Conservation (phyloP, 257 asterid genomes). For the Thymus quinquecostatus region DNA sequence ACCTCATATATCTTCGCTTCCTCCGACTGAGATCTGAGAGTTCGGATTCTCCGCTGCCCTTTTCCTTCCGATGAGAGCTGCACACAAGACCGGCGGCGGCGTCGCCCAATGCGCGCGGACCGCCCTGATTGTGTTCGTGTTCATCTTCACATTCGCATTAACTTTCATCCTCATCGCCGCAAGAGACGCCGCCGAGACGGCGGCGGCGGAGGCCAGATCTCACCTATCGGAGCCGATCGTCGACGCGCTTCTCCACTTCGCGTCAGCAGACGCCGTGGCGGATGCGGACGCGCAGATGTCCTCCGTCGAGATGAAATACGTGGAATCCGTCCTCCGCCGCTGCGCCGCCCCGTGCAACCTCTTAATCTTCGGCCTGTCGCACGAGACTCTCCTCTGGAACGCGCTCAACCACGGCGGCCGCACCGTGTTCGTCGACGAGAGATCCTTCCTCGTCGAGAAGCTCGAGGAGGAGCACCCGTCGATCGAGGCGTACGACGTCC, state of each 20-base stretch:
- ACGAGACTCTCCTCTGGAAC: conserved; percentile 79
- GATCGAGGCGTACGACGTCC: conserved; percentile 81
- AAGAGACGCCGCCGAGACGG: conserved; percentile 31
- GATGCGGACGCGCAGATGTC: conserved; percentile 50
- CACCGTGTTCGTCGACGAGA: conserved; percentile 75
- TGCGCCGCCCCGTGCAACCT: conserved; percentile 68
- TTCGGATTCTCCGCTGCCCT: conserved; percentile 47
- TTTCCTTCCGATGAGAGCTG: not conserved
- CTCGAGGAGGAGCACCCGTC: conserved; percentile 56
- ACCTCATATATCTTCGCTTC: not conserved
- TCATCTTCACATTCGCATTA: conserved; percentile 45
- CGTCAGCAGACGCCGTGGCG: conserved; percentile 41
- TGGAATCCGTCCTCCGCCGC: conserved; percentile 60
- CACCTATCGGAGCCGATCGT: conserved; percentile 44
- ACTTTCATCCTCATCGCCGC: conserved; percentile 41
- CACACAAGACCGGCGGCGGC: conserved; percentile 42
- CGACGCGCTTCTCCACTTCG: conserved; percentile 75
- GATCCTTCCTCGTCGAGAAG: conserved; percentile 45
- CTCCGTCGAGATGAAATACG: conserved; percentile 44
- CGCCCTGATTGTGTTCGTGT: conserved; percentile 43
- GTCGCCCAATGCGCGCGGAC: conserved; percentile 51
- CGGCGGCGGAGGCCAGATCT: conserved; percentile 31
- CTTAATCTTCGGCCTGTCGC: conserved; percentile 74
- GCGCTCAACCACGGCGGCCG: conserved; percentile 73
- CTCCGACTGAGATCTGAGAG: not conserved